Evolutionary conservation across 1,284 basidiomycete genomes (phyloP), one percentile per base, ranked within the genome.

Genomic region (Apiotrichum brassicae): DNA sequence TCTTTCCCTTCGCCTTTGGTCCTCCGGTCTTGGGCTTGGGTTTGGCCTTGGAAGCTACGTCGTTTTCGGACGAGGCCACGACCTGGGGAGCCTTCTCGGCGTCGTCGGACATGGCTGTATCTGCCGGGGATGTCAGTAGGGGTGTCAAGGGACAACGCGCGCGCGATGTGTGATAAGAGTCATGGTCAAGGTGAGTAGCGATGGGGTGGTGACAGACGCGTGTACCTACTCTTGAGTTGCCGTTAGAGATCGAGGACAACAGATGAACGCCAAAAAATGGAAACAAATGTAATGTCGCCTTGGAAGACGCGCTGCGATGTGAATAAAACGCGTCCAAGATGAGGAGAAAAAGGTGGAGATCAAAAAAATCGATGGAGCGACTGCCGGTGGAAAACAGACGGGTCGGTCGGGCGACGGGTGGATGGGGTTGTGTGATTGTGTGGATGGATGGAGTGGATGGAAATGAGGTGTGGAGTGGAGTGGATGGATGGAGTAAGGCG

Each of bases 1-100:
- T 61, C 49, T 56, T 52, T 16, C 20, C 35, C 48, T 38, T 44
- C 23, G 41, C 43, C 25, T 41, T 48, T 19, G 30, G 19, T 22
- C 52, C 50, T 47, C 39, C 39, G 16, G 19, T 19, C 46, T 25
- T 44, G 16, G 68, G 57, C 50, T 72, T 71, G 37, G 64, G 32
- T 49, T 46, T 70, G 12, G 33, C 12, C n/a, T 9, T n/a, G 52
- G 63, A 66, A 24, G 62, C 63, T 26, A 61, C 65, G 25, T 70
- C 64, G 41, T 62, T 58, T 8, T 8, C 14, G 9, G 28, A 30
- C 28, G 28, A 30, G 28, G 28, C 28, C 14, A 30, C 28, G 23
- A 43, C 43, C 35, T 26, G 23, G 16, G 51, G 39, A 16, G 54
- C 46, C 46, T 48, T 46, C 26, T 48, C 53, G 40, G 36, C 51